Percentiles rank a stretch among this genome's conserved stretches.
phyloP scores from a whole-genome alignment of 768 basidiomycete genomes.

The Lactifluus subvellereus region DNA sequence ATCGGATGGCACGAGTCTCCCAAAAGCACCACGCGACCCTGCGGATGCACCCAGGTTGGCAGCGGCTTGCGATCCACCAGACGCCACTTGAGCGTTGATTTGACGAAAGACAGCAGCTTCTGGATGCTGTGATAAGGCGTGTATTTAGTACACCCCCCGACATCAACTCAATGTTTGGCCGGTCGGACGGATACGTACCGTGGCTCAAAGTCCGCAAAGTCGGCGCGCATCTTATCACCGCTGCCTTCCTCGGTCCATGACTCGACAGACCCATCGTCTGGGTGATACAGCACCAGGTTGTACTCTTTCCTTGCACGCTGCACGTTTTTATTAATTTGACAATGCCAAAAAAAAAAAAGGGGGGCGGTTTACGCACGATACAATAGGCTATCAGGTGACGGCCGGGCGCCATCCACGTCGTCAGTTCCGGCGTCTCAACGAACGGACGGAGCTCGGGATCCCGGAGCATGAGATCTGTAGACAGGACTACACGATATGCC shows the following conservation, averaged over 20 bases:
- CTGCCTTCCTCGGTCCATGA: slow-evolving; percentile 41
- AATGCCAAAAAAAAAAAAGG: too few relatives aligned
- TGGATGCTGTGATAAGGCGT: slow-evolving; percentile 27
- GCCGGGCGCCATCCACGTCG: slow-evolving; percentile 54
- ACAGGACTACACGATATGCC: slow-evolving; percentile 52
- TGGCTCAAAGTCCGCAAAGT: slow-evolving; percentile 40
- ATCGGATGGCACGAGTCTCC: slow-evolving; percentile 42
- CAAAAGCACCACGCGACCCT: slow-evolving; percentile 33
- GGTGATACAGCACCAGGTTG: slow-evolving; percentile 37
- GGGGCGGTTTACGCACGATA: slow-evolving; percentile 33
- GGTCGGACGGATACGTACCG: slow-evolving; percentile 26
- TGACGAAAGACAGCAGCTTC: slow-evolving; percentile 35
- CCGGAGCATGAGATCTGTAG: slow-evolving; percentile 38
- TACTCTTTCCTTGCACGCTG: slow-evolving; percentile 33
- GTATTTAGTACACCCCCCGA: neutral
- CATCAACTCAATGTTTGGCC: too few relatives aligned
- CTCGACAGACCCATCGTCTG: slow-evolving; percentile 37
- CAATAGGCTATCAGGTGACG: slow-evolving; percentile 42
- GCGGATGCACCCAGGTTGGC: slow-evolving; percentile 35
- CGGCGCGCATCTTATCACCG: slow-evolving; percentile 39
- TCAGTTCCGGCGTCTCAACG: slow-evolving; percentile 48
- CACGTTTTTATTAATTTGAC: neutral
- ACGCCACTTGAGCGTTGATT: slow-evolving; percentile 39
- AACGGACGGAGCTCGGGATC: slow-evolving; percentile 49
- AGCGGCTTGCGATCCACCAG: slow-evolving; percentile 40